Percentiles rank a stretch among this genome's conserved stretches.
phyloP scores from a whole-genome alignment of 768 basidiomycete genomes.

The Naganishia vaughanmartiniae region DNA sequence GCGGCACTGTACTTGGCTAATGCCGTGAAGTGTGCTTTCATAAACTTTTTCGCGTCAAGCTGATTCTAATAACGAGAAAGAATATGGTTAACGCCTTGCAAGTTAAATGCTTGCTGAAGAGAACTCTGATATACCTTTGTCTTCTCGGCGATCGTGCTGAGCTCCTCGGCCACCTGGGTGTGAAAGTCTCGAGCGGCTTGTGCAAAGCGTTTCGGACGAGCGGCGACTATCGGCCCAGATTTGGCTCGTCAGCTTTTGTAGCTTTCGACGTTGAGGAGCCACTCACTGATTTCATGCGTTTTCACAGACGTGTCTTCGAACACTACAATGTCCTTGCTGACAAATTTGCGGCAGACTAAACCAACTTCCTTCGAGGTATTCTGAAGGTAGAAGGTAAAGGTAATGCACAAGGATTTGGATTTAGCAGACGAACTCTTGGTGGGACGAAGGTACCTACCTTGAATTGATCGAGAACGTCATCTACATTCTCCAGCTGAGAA shows the following conservation, averaged over 20 bases:
- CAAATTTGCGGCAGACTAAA: not conserved
- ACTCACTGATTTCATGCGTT: conserved; percentile 2
- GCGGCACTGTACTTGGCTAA: conserved; percentile 4
- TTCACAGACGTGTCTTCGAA: not conserved
- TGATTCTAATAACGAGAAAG: not conserved
- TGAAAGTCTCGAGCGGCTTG: conserved; percentile 4
- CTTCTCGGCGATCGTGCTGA: not conserved
- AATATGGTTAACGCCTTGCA: not conserved
- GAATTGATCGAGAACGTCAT: not conserved
- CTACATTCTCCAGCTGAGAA: not conserved
- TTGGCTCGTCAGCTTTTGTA: not conserved
- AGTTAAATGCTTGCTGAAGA: not conserved
- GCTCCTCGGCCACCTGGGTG: not conserved
- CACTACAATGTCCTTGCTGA: not conserved
- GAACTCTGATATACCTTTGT: not conserved
- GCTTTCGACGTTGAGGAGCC: too few species aligned
- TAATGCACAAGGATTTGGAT: too few species aligned
- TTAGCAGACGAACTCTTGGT: not conserved
- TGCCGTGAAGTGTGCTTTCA: conserved; percentile 8
- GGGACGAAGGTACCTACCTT: not conserved
- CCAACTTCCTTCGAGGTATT: not conserved
- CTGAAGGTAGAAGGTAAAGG: not conserved
- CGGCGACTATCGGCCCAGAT: not conserved
- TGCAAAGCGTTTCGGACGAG: conserved; percentile 5
- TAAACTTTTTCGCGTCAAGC: conserved; percentile 5